These are phyloP conservation scores for Entomortierella lignicola DNA, from an alignment of 192 early-diverging fungal species.

Conservation along the genomic window DNA sequence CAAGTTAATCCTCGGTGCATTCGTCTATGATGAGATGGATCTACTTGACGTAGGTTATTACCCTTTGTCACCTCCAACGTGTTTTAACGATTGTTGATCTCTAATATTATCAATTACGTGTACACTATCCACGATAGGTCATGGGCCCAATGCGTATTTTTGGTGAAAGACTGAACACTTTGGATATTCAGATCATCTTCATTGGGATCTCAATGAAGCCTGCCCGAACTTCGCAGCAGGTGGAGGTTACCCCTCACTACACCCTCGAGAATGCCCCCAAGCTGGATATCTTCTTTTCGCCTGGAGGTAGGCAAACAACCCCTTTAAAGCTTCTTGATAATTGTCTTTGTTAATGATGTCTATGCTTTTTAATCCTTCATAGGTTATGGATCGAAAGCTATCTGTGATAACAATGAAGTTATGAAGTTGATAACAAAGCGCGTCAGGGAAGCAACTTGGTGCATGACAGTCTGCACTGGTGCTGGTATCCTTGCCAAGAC, in stretches of 20 bases:
- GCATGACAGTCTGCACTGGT: conserved; percentile 62
- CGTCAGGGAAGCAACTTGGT: conserved; percentile 23
- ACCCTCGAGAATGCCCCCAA: conserved; percentile 36
- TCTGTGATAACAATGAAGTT: conserved; percentile 7
- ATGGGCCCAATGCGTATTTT: conserved; percentile 51
- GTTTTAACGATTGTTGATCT: background rate
- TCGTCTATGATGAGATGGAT: conserved; percentile 46
- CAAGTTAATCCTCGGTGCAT: conserved; percentile 31
- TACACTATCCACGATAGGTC: background rate
- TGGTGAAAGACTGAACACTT: conserved; percentile 23
- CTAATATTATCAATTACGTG: background rate
- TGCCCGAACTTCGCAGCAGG: conserved; percentile 19
- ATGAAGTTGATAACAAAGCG: conserved; percentile 14
- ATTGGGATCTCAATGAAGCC: conserved; percentile 14
- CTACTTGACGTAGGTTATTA: conserved; percentile 32
- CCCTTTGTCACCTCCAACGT: no score
- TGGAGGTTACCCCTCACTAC: conserved; percentile 33
- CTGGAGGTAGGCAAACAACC: conserved; percentile 39
- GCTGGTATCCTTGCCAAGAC: conserved; percentile 56
- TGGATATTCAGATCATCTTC: conserved; percentile 37
- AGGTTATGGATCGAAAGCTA: conserved; percentile 9
- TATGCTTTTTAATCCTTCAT: background rate
- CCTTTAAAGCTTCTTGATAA: no score
- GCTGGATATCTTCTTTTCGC: conserved; percentile 44
- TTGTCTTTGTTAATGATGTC: no score